Percentiles rank a stretch among this genome's conserved stretches.
phyloP scores from a whole-genome alignment of 2,329 filamentous ascomycete species.

The Lanzia echinophila region DNA sequence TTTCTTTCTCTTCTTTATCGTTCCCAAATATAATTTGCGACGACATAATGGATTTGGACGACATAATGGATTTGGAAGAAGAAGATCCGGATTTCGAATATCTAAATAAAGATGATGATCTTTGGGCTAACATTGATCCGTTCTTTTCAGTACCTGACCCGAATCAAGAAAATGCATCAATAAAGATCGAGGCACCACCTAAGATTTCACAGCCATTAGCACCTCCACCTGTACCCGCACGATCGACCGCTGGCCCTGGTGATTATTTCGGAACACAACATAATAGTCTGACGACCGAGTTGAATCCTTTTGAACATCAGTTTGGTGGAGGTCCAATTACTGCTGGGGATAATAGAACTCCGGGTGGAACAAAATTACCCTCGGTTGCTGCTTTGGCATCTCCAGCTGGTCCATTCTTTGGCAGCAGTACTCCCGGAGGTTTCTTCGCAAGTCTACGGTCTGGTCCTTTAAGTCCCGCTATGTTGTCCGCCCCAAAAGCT shows the following conservation, averaged over 20 bases:
- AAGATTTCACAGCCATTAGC: not conserved
- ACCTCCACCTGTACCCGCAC: not conserved
- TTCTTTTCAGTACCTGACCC: not conserved
- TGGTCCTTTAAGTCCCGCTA: conserved; percentile 90
- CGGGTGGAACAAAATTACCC: conserved; percentile 75
- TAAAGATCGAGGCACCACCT: not conserved
- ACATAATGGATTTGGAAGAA: not conserved
- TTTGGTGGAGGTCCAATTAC: conserved; percentile 47
- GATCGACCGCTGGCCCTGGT: conserved; percentile 30
- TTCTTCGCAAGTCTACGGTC: conserved; percentile 83
- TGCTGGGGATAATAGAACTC: conserved; percentile 62
- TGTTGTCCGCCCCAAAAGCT: conserved; percentile 74
- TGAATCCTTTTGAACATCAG: conserved; percentile 95
- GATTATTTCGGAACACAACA: conserved; percentile 52
- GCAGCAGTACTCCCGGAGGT: conserved; percentile 64
- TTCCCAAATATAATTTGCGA: not conserved
- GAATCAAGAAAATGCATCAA: not conserved
- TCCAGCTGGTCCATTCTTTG: conserved; percentile 72
- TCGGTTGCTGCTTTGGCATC: conserved; percentile 88
- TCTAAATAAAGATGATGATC: no score
- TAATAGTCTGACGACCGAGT: conserved; percentile 61
- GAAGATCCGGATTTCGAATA: no score
- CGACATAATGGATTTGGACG: not conserved
- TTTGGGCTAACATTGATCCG: not conserved
- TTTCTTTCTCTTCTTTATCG: not conserved